Conservation (phyloP, 176 grass and related monocot species). For the Tillandsia fasciculata region DNA sequence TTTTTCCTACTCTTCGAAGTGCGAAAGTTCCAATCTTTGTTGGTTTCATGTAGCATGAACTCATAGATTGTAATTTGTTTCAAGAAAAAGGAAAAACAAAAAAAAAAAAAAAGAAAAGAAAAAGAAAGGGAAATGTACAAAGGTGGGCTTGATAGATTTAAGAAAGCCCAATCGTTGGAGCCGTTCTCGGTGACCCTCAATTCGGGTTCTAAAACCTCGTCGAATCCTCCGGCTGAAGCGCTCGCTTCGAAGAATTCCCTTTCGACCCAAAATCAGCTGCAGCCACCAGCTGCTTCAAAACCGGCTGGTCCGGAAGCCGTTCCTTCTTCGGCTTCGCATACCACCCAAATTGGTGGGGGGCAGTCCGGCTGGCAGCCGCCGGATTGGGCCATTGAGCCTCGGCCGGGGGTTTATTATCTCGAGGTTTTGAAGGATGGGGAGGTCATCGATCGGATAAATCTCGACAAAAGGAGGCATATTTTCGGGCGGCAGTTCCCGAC, state of each 20-base stretch:
- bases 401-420: conserved; percentile 73
- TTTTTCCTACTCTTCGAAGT: neutral
- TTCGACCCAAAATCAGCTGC: conserved; percentile 18
- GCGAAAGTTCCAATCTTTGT: conserved; percentile 5
- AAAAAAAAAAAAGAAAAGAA: neutral
- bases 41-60: neutral
- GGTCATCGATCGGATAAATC: conserved; percentile 74
- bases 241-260: conserved; percentile 24
- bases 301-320: conserved; percentile 5
- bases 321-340: neutral
- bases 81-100: neutral
- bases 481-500: conserved; percentile 82
- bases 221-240: conserved; percentile 10
- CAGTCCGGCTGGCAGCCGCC: conserved; percentile 83
- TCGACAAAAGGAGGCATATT: conserved; percentile 81
- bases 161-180: conserved; percentile 78
- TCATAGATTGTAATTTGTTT: conserved; percentile 4
- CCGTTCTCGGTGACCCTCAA: conserved; percentile 51
- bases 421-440: conserved; percentile 82
- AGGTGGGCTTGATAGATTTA: conserved; percentile 83
- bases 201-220: conserved; percentile 21
- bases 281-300: conserved; percentile 19
- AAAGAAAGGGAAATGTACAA: conserved; percentile 50
- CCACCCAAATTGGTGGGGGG: conserved; percentile 76
- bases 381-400: conserved; percentile 76